Conservation (phyloP, 768 basidiomycete genomes). For the Dentipellis sp. region DNA sequence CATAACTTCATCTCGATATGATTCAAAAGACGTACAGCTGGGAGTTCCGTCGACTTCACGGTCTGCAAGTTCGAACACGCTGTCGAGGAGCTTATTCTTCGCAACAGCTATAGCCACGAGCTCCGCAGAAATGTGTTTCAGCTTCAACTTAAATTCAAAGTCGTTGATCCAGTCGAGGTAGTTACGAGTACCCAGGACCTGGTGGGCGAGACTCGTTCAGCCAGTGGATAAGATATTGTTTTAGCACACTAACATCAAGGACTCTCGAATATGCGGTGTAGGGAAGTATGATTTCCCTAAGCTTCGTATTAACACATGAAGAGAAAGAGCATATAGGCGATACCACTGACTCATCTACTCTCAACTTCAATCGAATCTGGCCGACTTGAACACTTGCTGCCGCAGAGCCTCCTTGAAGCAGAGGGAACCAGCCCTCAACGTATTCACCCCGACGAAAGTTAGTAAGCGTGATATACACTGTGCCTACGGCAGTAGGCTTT, state of each 20-base stretch:
- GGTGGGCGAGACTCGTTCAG: constrained; percentile 2
- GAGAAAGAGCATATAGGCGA: background rate
- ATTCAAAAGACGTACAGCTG: constrained; percentile 38
- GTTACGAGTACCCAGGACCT: constrained; percentile 52
- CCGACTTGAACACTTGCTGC: constrained; percentile 55
- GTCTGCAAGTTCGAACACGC: constrained; percentile 61
- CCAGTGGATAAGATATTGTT: background rate
- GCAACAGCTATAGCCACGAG: constrained; percentile 64
- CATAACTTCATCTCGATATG: background rate
- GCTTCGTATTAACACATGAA: background rate
- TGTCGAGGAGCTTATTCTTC: constrained; percentile 52
- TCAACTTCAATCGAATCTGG: constrained; percentile 64
- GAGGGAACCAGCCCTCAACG: constrained; percentile 82
- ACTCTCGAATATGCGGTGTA: constrained; percentile 51
- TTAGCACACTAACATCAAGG: constrained; percentile 36
- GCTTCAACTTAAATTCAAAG: constrained; percentile 54
- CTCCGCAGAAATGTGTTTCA: constrained; percentile 52
- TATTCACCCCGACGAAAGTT: constrained; percentile 68
- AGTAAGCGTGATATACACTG: constrained; percentile 49
- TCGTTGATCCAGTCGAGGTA: constrained; percentile 70
- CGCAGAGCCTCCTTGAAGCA: constrained; percentile 41
- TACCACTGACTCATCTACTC: constrained; percentile 61
- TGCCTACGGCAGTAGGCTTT: constrained; percentile 51
- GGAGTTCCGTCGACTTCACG: constrained; percentile 64
- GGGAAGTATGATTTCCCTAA: constrained; percentile 78